Percentiles rank a stretch among this genome's conserved stretches.
phyloP scores from a whole-genome alignment of 169 alveolate genomes.

The Miamiensis avidus region DNA sequence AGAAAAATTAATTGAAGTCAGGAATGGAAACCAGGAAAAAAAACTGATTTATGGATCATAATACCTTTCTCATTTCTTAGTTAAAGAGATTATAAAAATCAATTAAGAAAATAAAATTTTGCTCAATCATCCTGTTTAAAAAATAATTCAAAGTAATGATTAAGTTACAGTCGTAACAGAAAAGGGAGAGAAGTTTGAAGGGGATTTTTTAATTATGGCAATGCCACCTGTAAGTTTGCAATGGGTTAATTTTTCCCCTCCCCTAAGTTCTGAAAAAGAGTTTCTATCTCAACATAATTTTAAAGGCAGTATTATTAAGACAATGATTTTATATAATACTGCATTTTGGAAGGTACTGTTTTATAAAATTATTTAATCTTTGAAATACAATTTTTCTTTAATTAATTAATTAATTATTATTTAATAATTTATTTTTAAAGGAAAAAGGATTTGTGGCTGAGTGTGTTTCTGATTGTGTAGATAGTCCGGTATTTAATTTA shows the following conservation, averaged over 20 bases:
- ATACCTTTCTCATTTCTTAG: neutral
- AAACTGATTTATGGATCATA: neutral
- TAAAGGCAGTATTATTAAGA: neutral
- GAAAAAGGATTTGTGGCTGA: neutral
- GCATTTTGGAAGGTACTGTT: neutral
- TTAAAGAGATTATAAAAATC: neutral
- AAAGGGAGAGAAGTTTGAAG: neutral
- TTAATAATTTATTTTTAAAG: neutral
- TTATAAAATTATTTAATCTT: too few species aligned
- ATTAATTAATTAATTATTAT: too few species aligned
- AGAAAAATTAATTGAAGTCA: neutral
- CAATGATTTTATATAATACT: neutral
- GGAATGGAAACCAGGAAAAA: neutral
- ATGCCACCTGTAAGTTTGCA: neutral
- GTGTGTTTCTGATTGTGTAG: neutral
- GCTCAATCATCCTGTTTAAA: neutral
- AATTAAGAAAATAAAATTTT: too few species aligned
- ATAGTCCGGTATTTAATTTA: neutral
- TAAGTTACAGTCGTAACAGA: neutral
- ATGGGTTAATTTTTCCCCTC: neutral
- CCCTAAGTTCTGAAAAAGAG: neutral
- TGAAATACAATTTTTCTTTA: neutral
- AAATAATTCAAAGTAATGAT: too few species aligned
- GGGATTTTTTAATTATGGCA: neutral
- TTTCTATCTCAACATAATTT: too few species aligned